A percentile compares a stretch with the other conserved stretches of the same genome.
These are phyloP conservation scores for Psilocybe tampanensis DNA, from an alignment of 768 basidiomycete species.

Conservation along the genomic window DNA sequence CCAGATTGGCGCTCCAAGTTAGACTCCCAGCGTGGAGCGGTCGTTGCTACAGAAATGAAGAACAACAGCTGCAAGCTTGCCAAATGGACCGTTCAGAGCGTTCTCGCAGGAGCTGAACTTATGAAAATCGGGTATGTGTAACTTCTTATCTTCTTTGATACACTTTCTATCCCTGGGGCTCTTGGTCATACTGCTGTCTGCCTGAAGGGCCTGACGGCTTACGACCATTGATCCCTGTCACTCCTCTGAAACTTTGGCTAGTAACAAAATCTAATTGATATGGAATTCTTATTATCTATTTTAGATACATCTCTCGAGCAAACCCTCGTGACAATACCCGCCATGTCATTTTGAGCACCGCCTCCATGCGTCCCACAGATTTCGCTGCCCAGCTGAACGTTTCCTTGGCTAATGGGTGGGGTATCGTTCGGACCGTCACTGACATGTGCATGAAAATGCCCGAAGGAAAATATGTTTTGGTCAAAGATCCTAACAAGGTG, in stretches of 20 bases:
- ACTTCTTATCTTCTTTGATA: conserved; percentile 11
- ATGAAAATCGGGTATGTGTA: conserved; percentile 90
- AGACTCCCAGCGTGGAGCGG: conserved; percentile 94
- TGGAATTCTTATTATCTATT: conserved; percentile 17
- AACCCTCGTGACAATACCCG: conserved; percentile 94
- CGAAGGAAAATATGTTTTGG: conserved; percentile 96
- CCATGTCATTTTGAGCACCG: conserved; percentile 93
- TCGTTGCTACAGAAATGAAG: conserved; percentile 99
- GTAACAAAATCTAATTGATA: conserved; percentile 8
- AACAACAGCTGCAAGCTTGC: conserved; percentile 98
- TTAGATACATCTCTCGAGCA: conserved; percentile 91
- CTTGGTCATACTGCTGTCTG: neutral
- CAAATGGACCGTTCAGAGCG: conserved; percentile 95
- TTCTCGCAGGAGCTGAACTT: conserved; percentile 91
- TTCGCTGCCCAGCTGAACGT: conserved; percentile 96
- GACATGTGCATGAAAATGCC: conserved; percentile 96
- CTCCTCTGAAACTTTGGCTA: neutral
- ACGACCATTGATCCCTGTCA: neutral
- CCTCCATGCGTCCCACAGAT: conserved; percentile 91
- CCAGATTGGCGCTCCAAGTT: conserved; percentile 99
- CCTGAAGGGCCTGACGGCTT: neutral
- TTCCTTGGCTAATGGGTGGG: conserved; percentile 96
- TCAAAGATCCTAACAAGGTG: conserved; percentile 98
- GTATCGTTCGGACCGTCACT: conserved; percentile 93
- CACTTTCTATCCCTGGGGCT: conserved; percentile 1